Base-by-base conservation (phyloP, 202 grass and related monocot species). In the Miscanthus sacchariflorus region DNA sequence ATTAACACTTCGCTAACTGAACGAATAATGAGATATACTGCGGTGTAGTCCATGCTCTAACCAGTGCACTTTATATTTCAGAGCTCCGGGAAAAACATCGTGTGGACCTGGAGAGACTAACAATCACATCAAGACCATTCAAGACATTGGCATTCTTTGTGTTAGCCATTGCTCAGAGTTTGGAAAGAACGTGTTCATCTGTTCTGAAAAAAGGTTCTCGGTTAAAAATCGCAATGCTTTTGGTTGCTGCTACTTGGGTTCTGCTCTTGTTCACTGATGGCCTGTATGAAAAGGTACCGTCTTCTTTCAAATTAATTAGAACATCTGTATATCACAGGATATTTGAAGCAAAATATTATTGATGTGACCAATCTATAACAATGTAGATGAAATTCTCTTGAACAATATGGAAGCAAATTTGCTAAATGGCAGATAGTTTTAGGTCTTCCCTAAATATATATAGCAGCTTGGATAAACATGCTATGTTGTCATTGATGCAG, bases 271-370 rank as follows among this genome's bases (percentile, higher is more conserved):
- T 88, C 18, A 74, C 76, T 77, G 88, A 92, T 78, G 90, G 90
- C 2, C 88, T 93, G 10, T 88, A 98, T 89, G 91, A 89, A 92
- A 95, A 93, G 93, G 95, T 98, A 71, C 48, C 52, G 35, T 43
- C 52, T 71, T 78, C 24, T 90, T 63, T 71, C 25, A 25, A 52
- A 52, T 42, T 50, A 88, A 74, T 83, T 40, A 64, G 5, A 54
- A 48, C 46, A 75, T 79, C 30, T 79, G 40, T 33, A 33, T 33
- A 33, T 33, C 30, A 33, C 30, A 33, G 30, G 35, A 73, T 33
- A 85, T 9, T 9, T 6, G 30, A n/a, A 74, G 18, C 69, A 75
- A 74, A 36, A 38, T 87, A 27, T 45, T 67, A 87, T 14, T 77
- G 30, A 78, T 67, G 74, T 72, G 54, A 70, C 78, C 38, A 82